These are phyloP conservation scores for Vitis riparia DNA, from an alignment of 164 flowering plant genomes.

Conservation along the genomic window DNA sequence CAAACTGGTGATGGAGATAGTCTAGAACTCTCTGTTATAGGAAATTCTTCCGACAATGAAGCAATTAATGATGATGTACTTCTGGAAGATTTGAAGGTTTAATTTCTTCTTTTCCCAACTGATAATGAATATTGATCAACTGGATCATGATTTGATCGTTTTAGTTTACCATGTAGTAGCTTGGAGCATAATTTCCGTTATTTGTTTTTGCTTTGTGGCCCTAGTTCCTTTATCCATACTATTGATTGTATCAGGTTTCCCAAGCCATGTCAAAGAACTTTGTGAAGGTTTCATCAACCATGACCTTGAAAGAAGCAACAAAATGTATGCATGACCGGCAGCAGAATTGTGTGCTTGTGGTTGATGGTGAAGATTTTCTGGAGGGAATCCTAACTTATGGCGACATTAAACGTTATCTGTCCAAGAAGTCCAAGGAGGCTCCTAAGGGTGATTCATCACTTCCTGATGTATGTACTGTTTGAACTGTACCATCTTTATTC, in stretches of 20 bases:
- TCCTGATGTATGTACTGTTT: conserved; percentile 57
- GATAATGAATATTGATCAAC: neutral
- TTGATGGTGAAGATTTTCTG: conserved; percentile 71
- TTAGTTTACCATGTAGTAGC: neutral
- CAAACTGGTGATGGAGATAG: conserved; percentile 31
- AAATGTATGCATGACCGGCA: conserved; percentile 59
- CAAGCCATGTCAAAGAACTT: conserved; percentile 78
- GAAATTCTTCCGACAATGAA: conserved; percentile 33
- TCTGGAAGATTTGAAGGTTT: conserved; percentile 81
- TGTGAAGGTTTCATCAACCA: conserved; percentile 44
- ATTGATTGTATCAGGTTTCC: conserved; percentile 59
- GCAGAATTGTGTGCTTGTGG: conserved; percentile 70
- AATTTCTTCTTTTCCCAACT: neutral
- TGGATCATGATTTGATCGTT: neutral
- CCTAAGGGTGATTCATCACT: conserved; percentile 37
- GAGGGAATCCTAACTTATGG: conserved; percentile 88
- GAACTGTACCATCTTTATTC: neutral
- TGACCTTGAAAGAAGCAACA: conserved; percentile 63
- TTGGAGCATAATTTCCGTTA: neutral
- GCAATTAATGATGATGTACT: conserved; percentile 48
- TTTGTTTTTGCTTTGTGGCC: neutral
- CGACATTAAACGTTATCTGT: conserved; percentile 60
- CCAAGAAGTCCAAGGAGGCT: conserved; percentile 42
- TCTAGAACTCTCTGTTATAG: conserved; percentile 67
- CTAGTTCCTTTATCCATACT: neutral